A percentile compares a stretch with the other conserved stretches of the same genome.
Conservation (phyloP, 2,329 filamentous ascomycete species). For the Neofusicoccum parvum region DNA sequence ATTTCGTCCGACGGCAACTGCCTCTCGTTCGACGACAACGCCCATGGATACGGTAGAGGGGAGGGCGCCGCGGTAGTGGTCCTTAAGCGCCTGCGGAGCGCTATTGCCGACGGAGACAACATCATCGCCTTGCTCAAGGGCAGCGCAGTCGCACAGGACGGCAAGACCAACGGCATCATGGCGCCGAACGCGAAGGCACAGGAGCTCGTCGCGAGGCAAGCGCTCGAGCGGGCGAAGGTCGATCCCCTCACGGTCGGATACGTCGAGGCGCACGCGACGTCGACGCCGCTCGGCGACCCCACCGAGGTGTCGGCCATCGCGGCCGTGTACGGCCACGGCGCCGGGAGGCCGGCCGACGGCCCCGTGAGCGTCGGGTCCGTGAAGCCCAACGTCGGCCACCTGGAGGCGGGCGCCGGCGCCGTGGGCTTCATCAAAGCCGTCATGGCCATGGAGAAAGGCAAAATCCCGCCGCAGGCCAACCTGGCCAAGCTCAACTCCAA, state of each 20-base stretch:
- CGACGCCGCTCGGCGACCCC: constrained; percentile 28
- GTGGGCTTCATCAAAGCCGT: constrained; percentile 34
- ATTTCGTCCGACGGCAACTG: constrained; percentile 35
- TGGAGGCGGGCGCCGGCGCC: constrained; percentile 32
- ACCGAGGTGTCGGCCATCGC: constrained; percentile 27
- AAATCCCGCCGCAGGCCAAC: constrained; percentile 39
- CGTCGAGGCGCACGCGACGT: constrained; percentile 27
- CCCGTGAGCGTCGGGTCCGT: constrained; percentile 29
- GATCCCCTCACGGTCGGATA: constrained; percentile 25
- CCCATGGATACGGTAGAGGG: constrained; percentile 35
- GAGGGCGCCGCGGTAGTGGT: constrained; percentile 36
- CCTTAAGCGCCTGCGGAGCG: constrained; percentile 32
- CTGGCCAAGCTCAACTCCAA: constrained; percentile 36
- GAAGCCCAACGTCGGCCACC: constrained; percentile 37
- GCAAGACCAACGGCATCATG: constrained; percentile 39
- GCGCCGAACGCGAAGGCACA: constrained; percentile 38
- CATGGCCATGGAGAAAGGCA: constrained; percentile 31
- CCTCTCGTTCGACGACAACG: constrained; percentile 35
- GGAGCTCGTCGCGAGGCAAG: constrained; percentile 30
- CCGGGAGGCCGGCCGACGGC: too few species aligned
- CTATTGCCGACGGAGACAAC: constrained; percentile 34
- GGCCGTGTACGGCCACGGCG: constrained; percentile 22
- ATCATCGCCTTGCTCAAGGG: constrained; percentile 37
- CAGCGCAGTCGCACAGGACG: constrained; percentile 36
- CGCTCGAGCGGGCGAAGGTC: constrained; percentile 25